Conservation (phyloP, 345 rosid genomes). For the Populus euphratica region DNA sequence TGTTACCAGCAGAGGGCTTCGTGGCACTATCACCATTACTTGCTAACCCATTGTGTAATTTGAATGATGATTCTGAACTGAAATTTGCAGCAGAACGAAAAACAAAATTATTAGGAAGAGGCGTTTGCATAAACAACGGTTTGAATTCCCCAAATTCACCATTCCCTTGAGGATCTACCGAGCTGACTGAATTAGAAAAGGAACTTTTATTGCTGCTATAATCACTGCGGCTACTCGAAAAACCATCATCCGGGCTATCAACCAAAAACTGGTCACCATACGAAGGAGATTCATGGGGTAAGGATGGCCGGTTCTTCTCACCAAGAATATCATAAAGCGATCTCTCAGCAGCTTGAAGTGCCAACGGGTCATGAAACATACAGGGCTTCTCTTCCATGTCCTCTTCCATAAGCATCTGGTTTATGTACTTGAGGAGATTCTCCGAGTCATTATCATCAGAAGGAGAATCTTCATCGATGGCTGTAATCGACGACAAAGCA, state of each 20-base stretch:
- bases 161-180: conserved; percentile 38
- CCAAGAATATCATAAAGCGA: conserved; percentile 56
- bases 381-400: conserved; percentile 48
- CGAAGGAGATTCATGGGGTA: conserved; percentile 18
- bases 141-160: conserved; percentile 30
- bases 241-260: conserved; percentile 41
- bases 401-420: conserved; percentile 74
- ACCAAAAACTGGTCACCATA: conserved; percentile 23
- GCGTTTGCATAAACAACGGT: conserved; percentile 19
- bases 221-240: conserved; percentile 42
- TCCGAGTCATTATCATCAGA: conserved; percentile 48
- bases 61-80: conserved; percentile 15
- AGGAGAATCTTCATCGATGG: conserved; percentile 37
- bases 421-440: conserved; percentile 53
- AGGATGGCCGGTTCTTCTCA: conserved; percentile 29
- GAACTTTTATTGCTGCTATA: conserved; percentile 27
- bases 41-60: conserved; percentile 23
- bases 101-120: conserved; percentile 34
- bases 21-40: conserved; percentile 20
- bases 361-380: conserved; percentile 48
- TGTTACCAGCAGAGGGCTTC: conserved; percentile 3
- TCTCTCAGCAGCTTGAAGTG: conserved; percentile 60
- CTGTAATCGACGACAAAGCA: conserved; percentile 15
- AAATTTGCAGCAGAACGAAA: conserved; percentile 46
- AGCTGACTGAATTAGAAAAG: conserved; percentile 28